Percentiles rank a stretch among this genome's conserved stretches.
These are phyloP conservation scores for Ambrosia artemisiifolia DNA, from an alignment of 129 eudicot genomes.

Conservation along the genomic window DNA sequence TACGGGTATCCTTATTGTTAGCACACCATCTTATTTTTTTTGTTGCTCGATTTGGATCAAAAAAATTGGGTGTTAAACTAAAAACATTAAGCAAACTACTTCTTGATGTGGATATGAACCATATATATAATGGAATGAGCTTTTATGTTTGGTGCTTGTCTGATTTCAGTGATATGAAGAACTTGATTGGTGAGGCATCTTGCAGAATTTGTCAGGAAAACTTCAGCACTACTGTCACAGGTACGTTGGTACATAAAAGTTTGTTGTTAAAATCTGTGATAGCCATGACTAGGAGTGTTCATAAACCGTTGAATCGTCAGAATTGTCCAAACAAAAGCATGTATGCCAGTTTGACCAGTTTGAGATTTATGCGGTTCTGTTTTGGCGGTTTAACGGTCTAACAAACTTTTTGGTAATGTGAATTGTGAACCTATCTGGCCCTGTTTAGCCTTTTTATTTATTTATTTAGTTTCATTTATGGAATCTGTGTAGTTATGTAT, in stretches of 20 bases:
- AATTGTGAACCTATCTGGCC: neutral
- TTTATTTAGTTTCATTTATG: neutral
- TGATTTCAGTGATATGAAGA: conserved; percentile 83
- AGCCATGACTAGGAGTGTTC: neutral
- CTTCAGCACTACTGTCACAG: conserved; percentile 86
- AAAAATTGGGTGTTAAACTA: no score
- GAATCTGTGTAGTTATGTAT: neutral
- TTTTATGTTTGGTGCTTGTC: neutral
- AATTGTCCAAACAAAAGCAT: neutral
- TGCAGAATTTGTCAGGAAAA: conserved; percentile 88
- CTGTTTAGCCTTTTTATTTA: neutral
- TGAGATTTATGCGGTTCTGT: neutral
- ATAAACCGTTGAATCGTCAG: neutral
- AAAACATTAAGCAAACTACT: neutral
- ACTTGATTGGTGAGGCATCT: conserved; percentile 82
- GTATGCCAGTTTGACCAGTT: neutral
- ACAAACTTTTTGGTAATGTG: neutral
- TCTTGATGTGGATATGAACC: neutral
- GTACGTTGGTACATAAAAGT: conserved; percentile 18
- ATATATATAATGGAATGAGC: neutral
- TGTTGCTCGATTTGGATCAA: no score
- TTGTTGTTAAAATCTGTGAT: neutral
- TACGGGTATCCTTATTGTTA: no score
- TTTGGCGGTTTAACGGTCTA: neutral
- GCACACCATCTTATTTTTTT: no score